Percentiles rank a stretch among this genome's conserved stretches.
Evolutionary conservation across 768 basidiomycete genomes (phyloP).

Genomic region (Rhodotorula graminis): DNA sequence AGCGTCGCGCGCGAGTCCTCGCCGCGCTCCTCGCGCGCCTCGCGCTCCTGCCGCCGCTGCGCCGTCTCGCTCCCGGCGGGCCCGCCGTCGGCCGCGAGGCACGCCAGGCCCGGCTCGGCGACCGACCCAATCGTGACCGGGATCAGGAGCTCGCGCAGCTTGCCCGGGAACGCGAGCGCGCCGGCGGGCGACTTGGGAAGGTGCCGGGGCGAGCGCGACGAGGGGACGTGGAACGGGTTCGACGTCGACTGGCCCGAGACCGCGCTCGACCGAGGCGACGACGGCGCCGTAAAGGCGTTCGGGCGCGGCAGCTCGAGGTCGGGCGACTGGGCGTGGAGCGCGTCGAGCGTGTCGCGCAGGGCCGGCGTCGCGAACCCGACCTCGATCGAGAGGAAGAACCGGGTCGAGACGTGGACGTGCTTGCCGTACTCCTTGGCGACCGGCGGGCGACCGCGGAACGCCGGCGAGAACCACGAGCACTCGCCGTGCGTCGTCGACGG

Average conservation of each 20-base stretch:
- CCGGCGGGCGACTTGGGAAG: neutral
- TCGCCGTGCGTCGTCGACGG: slow-evolving; percentile 40
- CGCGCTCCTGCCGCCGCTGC: slow-evolving; percentile 28
- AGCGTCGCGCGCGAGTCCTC: slow-evolving; percentile 25
- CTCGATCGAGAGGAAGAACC: slow-evolving; percentile 43
- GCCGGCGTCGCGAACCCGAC: slow-evolving; percentile 41
- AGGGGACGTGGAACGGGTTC: slow-evolving; percentile 40
- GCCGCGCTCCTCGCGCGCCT: slow-evolving; percentile 38
- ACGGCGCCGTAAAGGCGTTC: slow-evolving; percentile 38
- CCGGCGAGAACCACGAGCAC: slow-evolving; percentile 43
- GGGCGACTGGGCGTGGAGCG: slow-evolving; percentile 26
- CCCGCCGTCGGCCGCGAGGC: slow-evolving; percentile 19
- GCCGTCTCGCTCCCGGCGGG: slow-evolving; percentile 20
- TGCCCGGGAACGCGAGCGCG: slow-evolving; percentile 41
- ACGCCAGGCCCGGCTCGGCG: slow-evolving; percentile 41
- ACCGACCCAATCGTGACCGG: slow-evolving; percentile 43
- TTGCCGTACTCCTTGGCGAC: slow-evolving; percentile 37
- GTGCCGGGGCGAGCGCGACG: neutral
- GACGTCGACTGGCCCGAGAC: slow-evolving; percentile 29
- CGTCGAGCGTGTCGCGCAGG: slow-evolving; percentile 28
- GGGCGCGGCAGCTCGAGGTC: slow-evolving; percentile 38
- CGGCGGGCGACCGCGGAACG: slow-evolving; percentile 36
- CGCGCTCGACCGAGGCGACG: slow-evolving; percentile 22
- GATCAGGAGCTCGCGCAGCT: slow-evolving; percentile 42
- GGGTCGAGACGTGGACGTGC: slow-evolving; percentile 40